phyloP scores from a whole-genome alignment of 2,329 filamentous ascomycete species.

The Fusarium sp. region DNA sequence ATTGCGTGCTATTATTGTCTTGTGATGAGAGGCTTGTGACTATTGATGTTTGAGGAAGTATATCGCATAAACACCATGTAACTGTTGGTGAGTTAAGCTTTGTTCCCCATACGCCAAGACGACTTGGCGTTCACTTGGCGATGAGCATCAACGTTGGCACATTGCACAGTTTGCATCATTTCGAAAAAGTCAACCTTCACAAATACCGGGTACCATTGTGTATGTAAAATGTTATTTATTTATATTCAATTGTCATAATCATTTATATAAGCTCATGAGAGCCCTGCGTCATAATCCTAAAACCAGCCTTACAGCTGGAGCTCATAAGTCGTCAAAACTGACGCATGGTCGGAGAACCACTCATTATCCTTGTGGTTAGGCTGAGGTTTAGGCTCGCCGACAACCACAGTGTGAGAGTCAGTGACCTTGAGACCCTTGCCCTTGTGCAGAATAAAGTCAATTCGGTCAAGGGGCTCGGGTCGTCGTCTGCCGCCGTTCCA shows the following conservation, averaged over 20 bases:
- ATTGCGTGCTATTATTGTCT: neutral
- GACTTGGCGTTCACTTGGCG: neutral
- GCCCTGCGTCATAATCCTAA: neutral
- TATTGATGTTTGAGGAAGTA: neutral
- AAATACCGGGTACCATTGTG: neutral
- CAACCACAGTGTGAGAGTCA: slow-evolving; percentile 50
- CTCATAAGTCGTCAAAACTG: slow-evolving; percentile 50
- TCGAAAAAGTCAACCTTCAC: neutral
- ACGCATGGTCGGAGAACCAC: slow-evolving; percentile 58
- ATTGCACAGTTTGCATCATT: neutral
- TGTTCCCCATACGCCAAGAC: neutral
- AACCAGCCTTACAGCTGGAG: slow-evolving; percentile 28
- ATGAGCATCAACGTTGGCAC: too few relatives aligned
- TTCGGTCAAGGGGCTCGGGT: slow-evolving; percentile 58
- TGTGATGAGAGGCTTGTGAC: neutral
- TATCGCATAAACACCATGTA: neutral
- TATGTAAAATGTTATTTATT: neutral
- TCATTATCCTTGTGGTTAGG: slow-evolving; percentile 56
- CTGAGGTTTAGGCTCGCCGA: slow-evolving; percentile 51
- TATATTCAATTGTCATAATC: slow-evolving; percentile 18
- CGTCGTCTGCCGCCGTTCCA: slow-evolving; percentile 51
- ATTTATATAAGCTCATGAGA: neutral
- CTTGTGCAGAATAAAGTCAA: slow-evolving; percentile 59
- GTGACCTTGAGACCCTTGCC: slow-evolving; percentile 50
- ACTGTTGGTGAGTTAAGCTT: neutral